These are phyloP conservation scores for Auricularia sp. DNA, from an alignment of 768 basidiomycete species.

Conservation along the genomic window DNA sequence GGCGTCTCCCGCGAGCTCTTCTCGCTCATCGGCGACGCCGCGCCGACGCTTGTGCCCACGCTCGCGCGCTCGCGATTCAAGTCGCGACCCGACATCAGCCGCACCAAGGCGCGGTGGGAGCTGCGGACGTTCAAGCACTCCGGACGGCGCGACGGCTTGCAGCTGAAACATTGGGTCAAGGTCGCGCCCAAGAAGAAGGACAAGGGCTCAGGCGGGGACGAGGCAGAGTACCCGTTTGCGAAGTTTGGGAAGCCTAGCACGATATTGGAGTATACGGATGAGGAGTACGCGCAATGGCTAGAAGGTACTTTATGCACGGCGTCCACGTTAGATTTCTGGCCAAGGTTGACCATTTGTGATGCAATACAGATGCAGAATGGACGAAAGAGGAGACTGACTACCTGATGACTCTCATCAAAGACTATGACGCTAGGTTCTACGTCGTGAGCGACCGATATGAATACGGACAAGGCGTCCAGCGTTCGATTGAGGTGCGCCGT, in stretches of 20 bases:
- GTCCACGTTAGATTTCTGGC: no score
- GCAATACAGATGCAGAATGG: slow-evolving; percentile 44
- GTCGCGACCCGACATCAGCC: slow-evolving; percentile 68
- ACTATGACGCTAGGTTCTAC: slow-evolving; percentile 85
- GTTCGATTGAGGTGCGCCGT: slow-evolving; percentile 59
- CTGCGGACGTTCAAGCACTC: slow-evolving; percentile 63
- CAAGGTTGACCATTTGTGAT: no score
- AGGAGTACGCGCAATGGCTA: slow-evolving; percentile 77
- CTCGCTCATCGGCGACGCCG: slow-evolving; percentile 88
- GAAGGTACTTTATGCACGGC: slow-evolving; percentile 40
- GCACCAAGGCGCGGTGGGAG: slow-evolving; percentile 43
- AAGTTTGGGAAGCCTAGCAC: slow-evolving; percentile 69
- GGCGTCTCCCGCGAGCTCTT: slow-evolving; percentile 91
- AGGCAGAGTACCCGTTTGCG: slow-evolving; percentile 66
- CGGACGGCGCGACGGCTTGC: slow-evolving; percentile 57
- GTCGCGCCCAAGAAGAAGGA: slow-evolving; percentile 32
- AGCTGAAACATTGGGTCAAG: slow-evolving; percentile 79
- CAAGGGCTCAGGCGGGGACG: neutral
- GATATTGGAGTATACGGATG: slow-evolving; percentile 64
- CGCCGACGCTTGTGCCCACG: slow-evolving; percentile 74
- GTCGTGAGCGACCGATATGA: slow-evolving; percentile 87
- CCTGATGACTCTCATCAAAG: slow-evolving; percentile 66
- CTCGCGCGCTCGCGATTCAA: slow-evolving; percentile 76
- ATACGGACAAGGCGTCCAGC: slow-evolving; percentile 41
- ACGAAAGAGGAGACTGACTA: slow-evolving; percentile 90